Base-by-base conservation (phyloP, 257 asterid genomes). In the Cruciata laevipes region DNA sequence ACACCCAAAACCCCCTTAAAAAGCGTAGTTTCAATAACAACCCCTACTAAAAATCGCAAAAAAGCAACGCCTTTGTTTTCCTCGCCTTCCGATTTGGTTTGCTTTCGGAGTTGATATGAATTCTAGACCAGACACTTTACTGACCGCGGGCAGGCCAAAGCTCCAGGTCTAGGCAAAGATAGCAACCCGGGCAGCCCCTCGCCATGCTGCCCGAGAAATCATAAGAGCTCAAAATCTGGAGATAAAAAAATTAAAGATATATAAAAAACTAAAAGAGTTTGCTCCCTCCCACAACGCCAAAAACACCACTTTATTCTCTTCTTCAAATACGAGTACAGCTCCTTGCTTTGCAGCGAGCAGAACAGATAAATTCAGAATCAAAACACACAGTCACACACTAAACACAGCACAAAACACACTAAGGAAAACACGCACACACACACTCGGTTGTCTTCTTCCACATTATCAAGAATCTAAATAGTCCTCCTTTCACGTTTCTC, bases 251-350 rank as follows among this genome's bases (percentile, higher is more conserved):
- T 8, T 35, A 18, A 72, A 25, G 30, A 12, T 16, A 47, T 16
- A 35, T 63, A 55, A 60, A 37, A 64, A 67, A 40, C 2, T 21
- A 57, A 52, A 51, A 51, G 73, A 55, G 51, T 61, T 58, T 69
- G 65, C 81, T 71, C 76, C 79, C 69, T 30, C 63, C 75, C 62
- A 81, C 75, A 40, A 56, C 71, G 30, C 71, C 55, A 33, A 24
- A 37, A 37, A 47, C 74, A 66, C 76, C 90, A 87, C 98, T 92
- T 85, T 88, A 84, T 89, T 87, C 90, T 81, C 94, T 87, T 83
- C 87, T 87, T 83, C 87, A 86, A 87, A 78, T 85, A 81, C 87
- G 83, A 87, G 77, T 85, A 81, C 87, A 84, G 84, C 81, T 74
- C 87, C 87, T 86, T 74, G 90, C 92, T 78, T 80, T 77, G 86